Conservation (phyloP, 2,329 filamentous ascomycete genomes). For the Cylindrodendrum hubeiense region DNA sequence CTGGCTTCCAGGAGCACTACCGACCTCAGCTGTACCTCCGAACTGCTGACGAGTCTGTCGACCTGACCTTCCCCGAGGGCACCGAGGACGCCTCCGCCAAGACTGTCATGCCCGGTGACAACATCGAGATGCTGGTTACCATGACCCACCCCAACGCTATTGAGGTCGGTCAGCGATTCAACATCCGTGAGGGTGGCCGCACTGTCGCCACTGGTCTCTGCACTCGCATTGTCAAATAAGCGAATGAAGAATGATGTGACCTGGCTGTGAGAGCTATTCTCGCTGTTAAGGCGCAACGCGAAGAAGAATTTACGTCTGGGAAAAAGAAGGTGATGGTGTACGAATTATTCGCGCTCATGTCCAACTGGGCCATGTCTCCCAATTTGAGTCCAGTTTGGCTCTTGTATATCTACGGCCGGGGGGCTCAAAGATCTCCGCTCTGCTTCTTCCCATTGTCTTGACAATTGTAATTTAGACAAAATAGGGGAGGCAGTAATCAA, state of each 20-base stretch:
- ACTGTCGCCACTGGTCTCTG: conserved; percentile 88
- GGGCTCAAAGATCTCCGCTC: conserved; percentile 56
- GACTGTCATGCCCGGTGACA: conserved; percentile 98
- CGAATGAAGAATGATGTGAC: conserved; percentile 13
- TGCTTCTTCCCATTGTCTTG: conserved; percentile 55
- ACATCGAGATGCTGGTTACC: conserved; percentile 95
- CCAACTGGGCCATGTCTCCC: conserved; percentile 41
- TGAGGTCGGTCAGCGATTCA: conserved; percentile 95
- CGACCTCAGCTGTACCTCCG: conserved; percentile 96
- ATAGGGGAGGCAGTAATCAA: conserved; percentile 48
- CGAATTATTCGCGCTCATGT: conserved; percentile 45
- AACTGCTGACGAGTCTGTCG: conserved; percentile 85
- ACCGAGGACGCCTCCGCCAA: conserved; percentile 78
- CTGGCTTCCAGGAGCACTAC: conserved; percentile 96
- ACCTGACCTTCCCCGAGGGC: conserved; percentile 88
- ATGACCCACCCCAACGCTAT: conserved; percentile 88
- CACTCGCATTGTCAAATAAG: conserved; percentile 76
- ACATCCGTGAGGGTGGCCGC: conserved; percentile 95
- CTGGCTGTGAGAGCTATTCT: conserved; percentile 5
- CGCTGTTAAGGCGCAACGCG: neutral
- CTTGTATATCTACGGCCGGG: conserved; percentile 53
- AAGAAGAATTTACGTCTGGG: neutral
- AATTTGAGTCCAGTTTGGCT: conserved; percentile 47
- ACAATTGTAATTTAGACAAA: conserved; percentile 51
- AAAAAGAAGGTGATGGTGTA: conserved; percentile 38